Percentiles rank a stretch among this genome's conserved stretches.
Evolutionary conservation across 2,329 filamentous ascomycete species (phyloP).

Genomic region (Camptophora hylomeconis): DNA sequence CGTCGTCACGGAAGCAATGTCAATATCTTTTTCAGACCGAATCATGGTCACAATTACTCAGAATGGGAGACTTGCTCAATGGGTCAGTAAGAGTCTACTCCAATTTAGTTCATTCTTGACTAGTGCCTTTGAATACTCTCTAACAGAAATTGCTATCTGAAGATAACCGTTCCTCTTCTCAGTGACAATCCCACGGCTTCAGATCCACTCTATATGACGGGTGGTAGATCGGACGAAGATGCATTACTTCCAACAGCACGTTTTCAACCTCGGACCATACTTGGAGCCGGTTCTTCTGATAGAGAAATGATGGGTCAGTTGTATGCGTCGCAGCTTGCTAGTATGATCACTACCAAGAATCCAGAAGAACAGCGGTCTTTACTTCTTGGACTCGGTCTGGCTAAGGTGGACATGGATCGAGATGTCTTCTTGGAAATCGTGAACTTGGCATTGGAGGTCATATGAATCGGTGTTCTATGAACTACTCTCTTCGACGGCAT

Average conservation of each 20-base stretch:
- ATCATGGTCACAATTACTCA: slow-evolving; percentile 84
- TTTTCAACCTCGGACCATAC: slow-evolving; percentile 71
- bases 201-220: slow-evolving; percentile 24
- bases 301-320: slow-evolving; percentile 78
- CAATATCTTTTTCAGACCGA: slow-evolving; percentile 71
- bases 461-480: too few relatives aligned
- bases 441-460: slow-evolving; percentile 15
- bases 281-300: slow-evolving; percentile 68
- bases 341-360: slow-evolving; percentile 57
- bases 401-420: slow-evolving; percentile 15
- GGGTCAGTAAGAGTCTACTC: slow-evolving; percentile 61
- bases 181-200: slow-evolving; percentile 46
- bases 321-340: slow-evolving; percentile 79
- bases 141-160: slow-evolving; percentile 19
- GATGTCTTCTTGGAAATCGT: slow-evolving; percentile 15
- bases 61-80: slow-evolving; percentile 74
- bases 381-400: slow-evolving; percentile 32
- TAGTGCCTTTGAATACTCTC: slow-evolving; percentile 9
- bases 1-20: slow-evolving; percentile 57
- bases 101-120: too few relatives aligned
- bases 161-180: slow-evolving; percentile 50
- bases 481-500: slow-evolving; percentile 8
- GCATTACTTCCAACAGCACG: slow-evolving; percentile 62
- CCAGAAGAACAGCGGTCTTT: slow-evolving; percentile 48
- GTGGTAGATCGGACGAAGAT: slow-evolving; percentile 32